Evolutionary conservation across 139 green algal genomes (phyloP).

Genomic region (Tetradesmus obliquus): DNA sequence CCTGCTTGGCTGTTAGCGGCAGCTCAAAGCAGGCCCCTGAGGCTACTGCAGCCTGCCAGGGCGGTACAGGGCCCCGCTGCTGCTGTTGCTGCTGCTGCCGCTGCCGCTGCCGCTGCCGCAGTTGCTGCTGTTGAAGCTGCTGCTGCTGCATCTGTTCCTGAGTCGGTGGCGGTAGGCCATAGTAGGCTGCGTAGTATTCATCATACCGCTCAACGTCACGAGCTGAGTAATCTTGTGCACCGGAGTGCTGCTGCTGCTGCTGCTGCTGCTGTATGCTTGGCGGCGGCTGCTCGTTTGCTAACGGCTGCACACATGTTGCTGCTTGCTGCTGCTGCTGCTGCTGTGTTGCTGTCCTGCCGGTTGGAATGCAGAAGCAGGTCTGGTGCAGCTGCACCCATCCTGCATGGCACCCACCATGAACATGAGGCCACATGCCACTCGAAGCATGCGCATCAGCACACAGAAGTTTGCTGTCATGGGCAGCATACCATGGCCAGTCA

Average conservation of each 20-base stretch:
- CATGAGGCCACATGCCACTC: background rate
- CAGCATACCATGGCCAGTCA: too few species aligned
- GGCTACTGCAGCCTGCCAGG: background rate
- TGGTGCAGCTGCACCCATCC: background rate
- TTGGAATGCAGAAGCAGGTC: background rate
- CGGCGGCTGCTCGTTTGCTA: background rate
- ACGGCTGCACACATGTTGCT: background rate
- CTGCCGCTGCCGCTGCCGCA: background rate
- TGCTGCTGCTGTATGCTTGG: background rate
- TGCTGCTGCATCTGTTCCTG: slow-evolving; percentile 5
- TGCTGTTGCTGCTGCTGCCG: slow-evolving; percentile 12
- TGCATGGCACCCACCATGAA: background rate
- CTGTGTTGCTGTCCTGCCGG: background rate
- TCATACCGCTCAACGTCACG: background rate
- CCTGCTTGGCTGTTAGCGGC: background rate
- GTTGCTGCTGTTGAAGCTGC: slow-evolving; percentile 6
- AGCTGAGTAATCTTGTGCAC: too few species aligned
- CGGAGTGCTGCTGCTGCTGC: background rate
- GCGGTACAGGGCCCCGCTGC: background rate
- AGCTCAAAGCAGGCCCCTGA: background rate
- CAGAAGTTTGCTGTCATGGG: too few species aligned
- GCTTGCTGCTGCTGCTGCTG: slow-evolving; percentile 17
- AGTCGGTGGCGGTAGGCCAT: background rate
- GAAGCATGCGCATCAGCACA: too few species aligned
- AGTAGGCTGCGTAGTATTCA: slow-evolving; percentile 22